Evolutionary conservation across 2,329 filamentous ascomycete species (phyloP).

Genomic region (Magnaporthiopsis rhizophila): DNA sequence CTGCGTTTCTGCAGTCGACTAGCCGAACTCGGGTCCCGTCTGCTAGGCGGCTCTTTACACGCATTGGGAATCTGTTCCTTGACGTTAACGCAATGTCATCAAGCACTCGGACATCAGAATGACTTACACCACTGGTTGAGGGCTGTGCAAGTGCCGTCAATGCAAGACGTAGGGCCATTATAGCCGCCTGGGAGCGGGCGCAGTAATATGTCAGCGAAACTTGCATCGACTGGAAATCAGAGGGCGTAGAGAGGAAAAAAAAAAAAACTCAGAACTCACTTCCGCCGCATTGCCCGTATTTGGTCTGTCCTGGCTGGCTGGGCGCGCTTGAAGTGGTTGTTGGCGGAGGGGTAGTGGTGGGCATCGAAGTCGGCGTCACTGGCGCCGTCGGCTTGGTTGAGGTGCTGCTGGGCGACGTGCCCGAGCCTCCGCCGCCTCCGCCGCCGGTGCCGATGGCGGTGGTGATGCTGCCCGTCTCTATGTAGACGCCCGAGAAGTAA

Average conservation of each 20-base stretch:
- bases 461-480: conserved; percentile 46
- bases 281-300: conserved; percentile 3
- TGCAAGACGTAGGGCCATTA: background rate
- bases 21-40: too few relatives aligned
- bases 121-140: conserved; percentile 5
- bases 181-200: background rate
- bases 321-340: background rate
- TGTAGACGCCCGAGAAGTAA: conserved; percentile 64
- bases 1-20: too few relatives aligned
- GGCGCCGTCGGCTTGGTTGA: background rate
- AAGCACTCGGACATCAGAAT: too few relatives aligned
- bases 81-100: background rate
- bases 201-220: background rate
- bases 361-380: background rate
- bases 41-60: background rate
- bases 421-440: too few relatives aligned
- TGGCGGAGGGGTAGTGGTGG: background rate
- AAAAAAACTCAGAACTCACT: background rate
- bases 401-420: background rate
- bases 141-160: conserved; percentile 1
- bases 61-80: background rate
- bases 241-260: too few relatives aligned
- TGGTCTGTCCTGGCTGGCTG: conserved; percentile 2
- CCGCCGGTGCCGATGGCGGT: conserved; percentile 9
- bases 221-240: too few relatives aligned